Conservation (phyloP, 2,329 filamentous ascomycete genomes). For the Didymosphaeria variabile region DNA sequence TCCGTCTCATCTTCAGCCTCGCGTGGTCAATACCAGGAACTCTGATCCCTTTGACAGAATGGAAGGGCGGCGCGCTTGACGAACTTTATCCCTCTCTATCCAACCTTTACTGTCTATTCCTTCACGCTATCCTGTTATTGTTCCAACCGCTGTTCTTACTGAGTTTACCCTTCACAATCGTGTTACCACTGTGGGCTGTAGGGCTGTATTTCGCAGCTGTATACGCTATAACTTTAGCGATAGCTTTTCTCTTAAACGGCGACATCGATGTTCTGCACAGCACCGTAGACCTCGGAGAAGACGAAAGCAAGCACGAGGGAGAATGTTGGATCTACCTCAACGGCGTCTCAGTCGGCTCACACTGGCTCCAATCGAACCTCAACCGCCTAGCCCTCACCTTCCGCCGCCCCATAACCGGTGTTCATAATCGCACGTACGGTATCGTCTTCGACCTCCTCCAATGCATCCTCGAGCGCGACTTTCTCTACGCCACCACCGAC, state of each 20-base stretch:
- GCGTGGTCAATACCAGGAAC: conserved; percentile 27
- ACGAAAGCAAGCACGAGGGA: conserved; percentile 51
- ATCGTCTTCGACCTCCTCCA: conserved; percentile 80
- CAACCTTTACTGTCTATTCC: conserved; percentile 66
- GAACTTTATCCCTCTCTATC: conserved; percentile 68
- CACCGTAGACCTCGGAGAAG: conserved; percentile 60
- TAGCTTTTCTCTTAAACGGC: conserved; percentile 50
- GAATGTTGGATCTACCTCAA: conserved; percentile 86
- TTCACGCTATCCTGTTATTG: conserved; percentile 68
- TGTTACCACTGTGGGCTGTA: conserved; percentile 54
- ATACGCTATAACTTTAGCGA: conserved; percentile 38
- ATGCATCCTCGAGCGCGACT: conserved; percentile 78
- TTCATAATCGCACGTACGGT: conserved; percentile 78
- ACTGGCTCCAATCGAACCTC: conserved; percentile 67
- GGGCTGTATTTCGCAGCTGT: conserved; percentile 40
- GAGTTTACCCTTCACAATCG: conserved; percentile 61
- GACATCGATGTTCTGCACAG: conserved; percentile 56
- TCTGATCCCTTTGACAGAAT: conserved; percentile 25
- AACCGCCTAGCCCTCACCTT: conserved; percentile 77
- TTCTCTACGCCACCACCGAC: conserved; percentile 75
- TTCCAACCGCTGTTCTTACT: conserved; percentile 67
- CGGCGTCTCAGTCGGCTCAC: conserved; percentile 65
- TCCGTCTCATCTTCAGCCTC: conserved; percentile 26
- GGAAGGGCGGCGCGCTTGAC: conserved; percentile 47
- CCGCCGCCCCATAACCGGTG: conserved; percentile 72